A percentile compares a stretch with the other conserved stretches of the same genome.
Conservation (phyloP, 257 asterid genomes). For the Capsicum rhomboideum region DNA sequence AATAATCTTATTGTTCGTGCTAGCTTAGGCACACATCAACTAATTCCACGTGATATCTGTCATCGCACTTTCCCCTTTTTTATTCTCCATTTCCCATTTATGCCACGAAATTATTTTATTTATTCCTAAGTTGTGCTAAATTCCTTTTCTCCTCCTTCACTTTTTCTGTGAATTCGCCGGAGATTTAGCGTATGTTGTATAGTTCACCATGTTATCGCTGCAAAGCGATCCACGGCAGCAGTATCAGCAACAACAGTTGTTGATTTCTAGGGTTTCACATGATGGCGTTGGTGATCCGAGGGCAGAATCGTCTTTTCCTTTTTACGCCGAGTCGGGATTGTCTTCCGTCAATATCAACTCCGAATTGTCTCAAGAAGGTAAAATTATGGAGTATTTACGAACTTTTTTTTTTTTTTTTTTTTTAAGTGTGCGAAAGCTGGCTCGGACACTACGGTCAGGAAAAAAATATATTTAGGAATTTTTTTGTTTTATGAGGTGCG, state of each 20-base stretch:
- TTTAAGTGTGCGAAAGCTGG: too few species aligned
- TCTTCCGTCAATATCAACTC: conserved; percentile 38
- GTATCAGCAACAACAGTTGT: conserved; percentile 33
- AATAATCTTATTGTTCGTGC: too few species aligned
- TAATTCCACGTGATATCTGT: too few species aligned
- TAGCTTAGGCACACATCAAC: too few species aligned
- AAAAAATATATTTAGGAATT: too few species aligned
- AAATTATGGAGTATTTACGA: too few species aligned
- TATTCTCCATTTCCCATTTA: not conserved
- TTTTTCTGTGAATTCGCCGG: not conserved
- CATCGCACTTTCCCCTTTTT: too few species aligned
- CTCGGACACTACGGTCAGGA: too few species aligned
- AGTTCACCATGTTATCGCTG: conserved; percentile 63
- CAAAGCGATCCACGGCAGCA: conserved; percentile 83
- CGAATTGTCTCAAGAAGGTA: conserved; percentile 69
- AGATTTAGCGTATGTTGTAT: not conserved
- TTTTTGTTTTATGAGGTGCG: too few species aligned
- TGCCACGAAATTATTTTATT: too few species aligned
- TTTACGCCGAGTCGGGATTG: conserved; percentile 13
- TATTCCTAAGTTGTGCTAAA: not conserved
- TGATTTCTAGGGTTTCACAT: conserved; percentile 44
- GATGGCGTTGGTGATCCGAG: conserved; percentile 27
- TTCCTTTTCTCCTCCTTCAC: not conserved
- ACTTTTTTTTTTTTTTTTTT: too few species aligned
- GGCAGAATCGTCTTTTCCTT: conserved; percentile 17